Percentiles rank a stretch among this genome's conserved stretches.
Conservation (phyloP, 768 basidiomycete species). For the Boletus sp. region DNA sequence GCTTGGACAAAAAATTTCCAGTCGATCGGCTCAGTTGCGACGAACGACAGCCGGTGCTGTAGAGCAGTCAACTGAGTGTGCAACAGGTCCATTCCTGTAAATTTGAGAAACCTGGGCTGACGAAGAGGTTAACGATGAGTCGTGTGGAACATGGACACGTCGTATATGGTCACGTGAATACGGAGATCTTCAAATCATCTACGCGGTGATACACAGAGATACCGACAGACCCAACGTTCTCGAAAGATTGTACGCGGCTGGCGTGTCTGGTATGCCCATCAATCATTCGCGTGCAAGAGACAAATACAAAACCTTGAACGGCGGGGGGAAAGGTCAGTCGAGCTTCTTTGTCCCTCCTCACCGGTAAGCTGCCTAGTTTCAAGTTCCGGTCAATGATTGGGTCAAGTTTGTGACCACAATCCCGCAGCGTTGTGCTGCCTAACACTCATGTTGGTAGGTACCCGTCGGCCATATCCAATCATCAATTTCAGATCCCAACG, state of each 20-base stretch:
- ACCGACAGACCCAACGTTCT: conserved; percentile 41
- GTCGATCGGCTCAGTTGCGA: conserved; percentile 66
- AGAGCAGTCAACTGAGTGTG: conserved; percentile 54
- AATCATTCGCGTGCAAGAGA: not conserved
- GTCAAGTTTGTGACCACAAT: no score
- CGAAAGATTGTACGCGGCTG: conserved; percentile 80
- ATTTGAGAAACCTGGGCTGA: not conserved
- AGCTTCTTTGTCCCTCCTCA: no score
- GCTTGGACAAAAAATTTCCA: conserved; percentile 81
- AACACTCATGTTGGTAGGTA: no score
- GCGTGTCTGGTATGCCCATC: conserved; percentile 52
- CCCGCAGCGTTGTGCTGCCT: no score
- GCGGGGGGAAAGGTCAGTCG: conserved; percentile 39
- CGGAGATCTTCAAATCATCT: not conserved
- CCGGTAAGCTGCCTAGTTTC: no score
- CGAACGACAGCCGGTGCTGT: conserved; percentile 65
- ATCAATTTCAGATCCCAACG: no score
- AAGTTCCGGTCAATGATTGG: no score
- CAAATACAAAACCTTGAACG: conserved; percentile 66
- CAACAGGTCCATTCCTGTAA: conserved; percentile 52
- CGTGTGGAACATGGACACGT: conserved; percentile 7
- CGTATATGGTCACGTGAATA: conserved; percentile 12
- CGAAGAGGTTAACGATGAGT: not conserved
- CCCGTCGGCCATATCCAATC: no score
- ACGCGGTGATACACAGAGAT: not conserved